These are phyloP conservation scores for Diaporthe citrichinensis DNA, from an alignment of 2,329 filamentous ascomycete genomes.

Conservation along the genomic window DNA sequence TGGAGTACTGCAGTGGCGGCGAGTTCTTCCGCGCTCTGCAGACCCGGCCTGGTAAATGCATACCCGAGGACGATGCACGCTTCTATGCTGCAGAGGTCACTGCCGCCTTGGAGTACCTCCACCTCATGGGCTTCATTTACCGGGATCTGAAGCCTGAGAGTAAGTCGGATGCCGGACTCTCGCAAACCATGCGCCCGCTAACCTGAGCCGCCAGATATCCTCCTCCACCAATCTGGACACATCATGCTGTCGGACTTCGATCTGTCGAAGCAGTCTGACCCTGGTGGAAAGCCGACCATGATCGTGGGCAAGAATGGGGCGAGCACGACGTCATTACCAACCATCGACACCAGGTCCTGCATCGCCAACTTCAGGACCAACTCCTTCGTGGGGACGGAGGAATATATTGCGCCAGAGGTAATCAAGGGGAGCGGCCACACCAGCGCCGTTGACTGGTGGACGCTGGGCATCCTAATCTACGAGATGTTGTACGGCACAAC, in stretches of 20 bases:
- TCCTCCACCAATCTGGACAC: slow-evolving; percentile 98
- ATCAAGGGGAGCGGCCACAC: slow-evolving; percentile 99
- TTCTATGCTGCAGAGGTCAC: slow-evolving; percentile 99
- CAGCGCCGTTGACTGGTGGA: slow-evolving; percentile 99
- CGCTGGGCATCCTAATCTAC: slow-evolving; percentile 94
- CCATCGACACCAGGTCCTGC: slow-evolving; percentile 98
- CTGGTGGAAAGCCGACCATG: slow-evolving; percentile 97
- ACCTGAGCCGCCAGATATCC: slow-evolving; percentile 78
- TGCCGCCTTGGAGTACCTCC: slow-evolving; percentile 94
- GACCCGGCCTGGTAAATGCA: slow-evolving; percentile 96
- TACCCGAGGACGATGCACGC: slow-evolving; percentile 94
- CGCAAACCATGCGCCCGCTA: slow-evolving; percentile 50
- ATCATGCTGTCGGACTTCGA: slow-evolving; percentile 99
- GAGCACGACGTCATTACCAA: slow-evolving; percentile 87
- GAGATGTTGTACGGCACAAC: slow-evolving; percentile 99
- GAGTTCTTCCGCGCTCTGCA: slow-evolving; percentile 98
- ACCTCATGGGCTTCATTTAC: slow-evolving; percentile 99
- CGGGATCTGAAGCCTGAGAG: slow-evolving; percentile 98
- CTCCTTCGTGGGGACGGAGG: slow-evolving; percentile 97
- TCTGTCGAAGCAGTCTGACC: slow-evolving; percentile 96
- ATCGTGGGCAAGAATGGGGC: slow-evolving; percentile 92
- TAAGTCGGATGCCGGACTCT: slow-evolving; percentile 62
- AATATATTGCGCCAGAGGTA: slow-evolving; percentile 98
- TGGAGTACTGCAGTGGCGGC: slow-evolving; percentile 99
- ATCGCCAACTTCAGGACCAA: slow-evolving; percentile 99